Base-by-base conservation (phyloP, 805 yeast species). In the Wickerhamiella azymoides region DNA sequence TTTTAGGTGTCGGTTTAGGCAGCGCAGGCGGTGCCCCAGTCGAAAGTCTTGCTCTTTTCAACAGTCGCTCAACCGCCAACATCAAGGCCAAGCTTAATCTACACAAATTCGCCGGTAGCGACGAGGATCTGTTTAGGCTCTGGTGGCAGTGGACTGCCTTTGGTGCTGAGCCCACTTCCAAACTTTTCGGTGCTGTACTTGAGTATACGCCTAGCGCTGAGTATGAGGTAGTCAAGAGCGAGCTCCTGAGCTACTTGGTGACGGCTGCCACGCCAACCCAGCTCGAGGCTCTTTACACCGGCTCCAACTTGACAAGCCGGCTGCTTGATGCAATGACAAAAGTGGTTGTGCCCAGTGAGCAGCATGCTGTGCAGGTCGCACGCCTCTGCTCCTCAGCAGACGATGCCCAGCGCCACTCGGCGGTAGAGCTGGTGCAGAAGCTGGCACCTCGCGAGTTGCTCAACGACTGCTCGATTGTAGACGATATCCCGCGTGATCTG, bases 401-500 rank as follows among this genome's bases (percentile, higher is more conserved):
- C 8, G 33, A 30, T 16, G 33, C 11, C 1, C 13, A 49, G 9
- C 49, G 59, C 2, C 39, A 45, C 2, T 40, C 50, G 1, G 54
- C 57, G 3, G 36, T 54, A 3, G 43, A 36, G n/a, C 25, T 50
- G 3, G 19, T 50, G 10, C 45, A 40, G 10, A 9, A 27, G 4
- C 24, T 54, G 1, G 10, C 40, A 11, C 46, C 50, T 1, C 37
- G 40, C 1, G 48, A 39, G 11, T 10, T 56, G 14, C 16, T 79
- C n/a, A 62, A 68, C 26, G 75, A 72, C 43, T 72, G 80, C 49
- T 62, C 69, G 43, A 55, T 74, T 2, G 73, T 88, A 40, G 96
- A 85, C 58, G 75, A 77, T 48, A 71, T 80, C 6, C 94, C 94
- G 0, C 66, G 80, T 43, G 73, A 73, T n/a, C 62, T 86, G 14